Percentiles rank a stretch among this genome's conserved stretches.
Evolutionary conservation across 2,329 filamentous ascomycete genomes (phyloP).

Genomic region (Calonectria hongkongensis): DNA sequence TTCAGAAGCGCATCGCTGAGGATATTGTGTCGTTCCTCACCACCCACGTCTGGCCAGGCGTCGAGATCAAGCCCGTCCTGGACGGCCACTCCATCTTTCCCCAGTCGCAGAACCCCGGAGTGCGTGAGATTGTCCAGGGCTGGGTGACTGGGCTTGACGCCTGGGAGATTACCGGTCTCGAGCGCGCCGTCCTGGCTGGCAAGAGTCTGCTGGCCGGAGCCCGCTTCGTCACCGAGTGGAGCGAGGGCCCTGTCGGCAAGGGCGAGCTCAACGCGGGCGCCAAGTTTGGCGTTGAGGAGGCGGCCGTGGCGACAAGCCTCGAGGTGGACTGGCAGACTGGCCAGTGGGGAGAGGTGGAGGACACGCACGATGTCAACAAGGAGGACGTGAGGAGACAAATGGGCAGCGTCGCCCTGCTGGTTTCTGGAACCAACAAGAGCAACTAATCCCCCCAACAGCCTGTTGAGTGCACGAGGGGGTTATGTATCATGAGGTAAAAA

Average conservation of each 20-base stretch:
- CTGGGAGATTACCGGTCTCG: conserved; percentile 91
- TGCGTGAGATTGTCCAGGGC: conserved; percentile 83
- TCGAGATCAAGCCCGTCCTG: conserved; percentile 87
- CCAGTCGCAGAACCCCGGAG: conserved; percentile 81
- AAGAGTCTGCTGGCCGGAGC: conserved; percentile 90
- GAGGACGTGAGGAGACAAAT: conserved; percentile 92
- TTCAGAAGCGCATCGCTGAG: conserved; percentile 82
- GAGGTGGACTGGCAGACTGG: conserved; percentile 94
- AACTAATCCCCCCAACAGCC: conserved; percentile 4
- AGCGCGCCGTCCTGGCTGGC: conserved; percentile 87
- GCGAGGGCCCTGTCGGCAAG: conserved; percentile 78
- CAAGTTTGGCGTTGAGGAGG: conserved; percentile 87
- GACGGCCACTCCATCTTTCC: conserved; percentile 86
- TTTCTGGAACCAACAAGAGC: conserved; percentile 74
- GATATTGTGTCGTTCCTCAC: conserved; percentile 84
- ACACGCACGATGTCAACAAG: conserved; percentile 96
- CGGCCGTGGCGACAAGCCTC: conserved; percentile 83
- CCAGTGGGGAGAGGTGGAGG: conserved; percentile 97
- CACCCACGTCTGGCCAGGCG: conserved; percentile 86
- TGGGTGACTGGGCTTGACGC: conserved; percentile 84
- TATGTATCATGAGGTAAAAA: conserved; percentile 36
- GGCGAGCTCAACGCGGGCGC: conserved; percentile 60
- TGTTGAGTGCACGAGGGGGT: neutral
- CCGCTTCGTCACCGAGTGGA: conserved; percentile 91
- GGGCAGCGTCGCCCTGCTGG: conserved; percentile 88